Evolutionary conservation across 345 rosid species (phyloP).

Genomic region (Gossypium longicalyx): DNA sequence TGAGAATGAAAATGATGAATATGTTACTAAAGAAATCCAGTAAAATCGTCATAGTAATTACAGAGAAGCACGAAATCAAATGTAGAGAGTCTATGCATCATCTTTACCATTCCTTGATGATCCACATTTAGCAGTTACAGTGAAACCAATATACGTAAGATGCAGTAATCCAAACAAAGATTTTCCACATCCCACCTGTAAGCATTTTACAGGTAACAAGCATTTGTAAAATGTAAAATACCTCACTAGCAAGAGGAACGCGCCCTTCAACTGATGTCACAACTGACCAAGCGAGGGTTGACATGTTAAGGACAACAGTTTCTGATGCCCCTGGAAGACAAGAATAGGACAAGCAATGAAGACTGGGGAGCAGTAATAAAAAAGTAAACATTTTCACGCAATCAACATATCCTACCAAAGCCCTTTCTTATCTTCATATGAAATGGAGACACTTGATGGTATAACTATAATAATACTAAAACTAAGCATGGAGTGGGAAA

Average conservation of each 20-base stretch:
- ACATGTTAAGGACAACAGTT: slow-evolving; percentile 92
- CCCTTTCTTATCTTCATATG: not conserved
- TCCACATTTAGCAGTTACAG: not conserved
- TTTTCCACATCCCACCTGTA: not conserved
- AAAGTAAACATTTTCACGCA: not conserved
- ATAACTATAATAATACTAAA: not conserved
- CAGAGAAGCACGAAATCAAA: not conserved
- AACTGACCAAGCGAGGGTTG: slow-evolving; percentile 88
- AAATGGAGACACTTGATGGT: not conserved
- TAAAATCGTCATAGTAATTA: not conserved
- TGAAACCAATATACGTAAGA: not conserved
- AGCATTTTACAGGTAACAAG: not conserved
- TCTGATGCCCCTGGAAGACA: slow-evolving; percentile 77
- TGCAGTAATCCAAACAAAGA: not conserved
- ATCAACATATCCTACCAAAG: not conserved
- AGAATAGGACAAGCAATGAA: slow-evolving; percentile 19
- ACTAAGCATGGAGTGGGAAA: not conserved
- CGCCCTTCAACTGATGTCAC: slow-evolving; percentile 86
- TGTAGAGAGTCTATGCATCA: not conserved
- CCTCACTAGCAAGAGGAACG: slow-evolving; percentile 97
- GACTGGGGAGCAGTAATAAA: not conserved
- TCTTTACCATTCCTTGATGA: not conserved
- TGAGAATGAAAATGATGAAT: not conserved
- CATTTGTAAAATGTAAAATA: slow-evolving; percentile 26
- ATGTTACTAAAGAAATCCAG: not conserved